These are phyloP conservation scores for Rubia yunnanensis DNA, from an alignment of 257 asterid genomes.

Conservation along the genomic window DNA sequence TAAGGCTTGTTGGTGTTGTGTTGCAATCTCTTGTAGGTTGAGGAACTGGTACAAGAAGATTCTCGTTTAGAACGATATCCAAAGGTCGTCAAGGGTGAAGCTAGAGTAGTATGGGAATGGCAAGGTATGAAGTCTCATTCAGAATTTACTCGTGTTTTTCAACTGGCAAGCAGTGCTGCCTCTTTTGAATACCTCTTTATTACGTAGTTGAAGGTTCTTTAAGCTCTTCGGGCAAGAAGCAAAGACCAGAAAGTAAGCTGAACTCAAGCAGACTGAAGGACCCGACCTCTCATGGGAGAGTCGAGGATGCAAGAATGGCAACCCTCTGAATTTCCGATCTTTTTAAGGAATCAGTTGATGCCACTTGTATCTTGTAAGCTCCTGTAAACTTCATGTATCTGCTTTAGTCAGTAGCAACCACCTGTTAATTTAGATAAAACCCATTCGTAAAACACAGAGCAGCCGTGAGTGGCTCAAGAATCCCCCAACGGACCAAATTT, in stretches of 20 bases:
- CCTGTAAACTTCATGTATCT: not conserved
- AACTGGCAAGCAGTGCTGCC: not conserved
- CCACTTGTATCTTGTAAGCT: constrained; percentile 8
- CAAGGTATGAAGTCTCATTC: constrained; percentile 48
- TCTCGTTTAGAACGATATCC: constrained; percentile 85
- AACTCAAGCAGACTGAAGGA: constrained; percentile 23
- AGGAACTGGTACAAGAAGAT: constrained; percentile 79
- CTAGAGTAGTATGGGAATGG: constrained; percentile 97
- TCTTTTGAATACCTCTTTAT: not conserved
- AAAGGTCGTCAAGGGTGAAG: constrained; percentile 74
- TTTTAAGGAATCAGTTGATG: not conserved
- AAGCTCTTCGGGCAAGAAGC: constrained; percentile 51
- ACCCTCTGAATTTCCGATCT: constrained; percentile 16
- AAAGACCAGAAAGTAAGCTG: constrained; percentile 25
- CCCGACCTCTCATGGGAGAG: constrained; percentile 23
- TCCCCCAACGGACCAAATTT: not conserved
- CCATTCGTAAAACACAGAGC: no score
- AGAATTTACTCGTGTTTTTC: not conserved
- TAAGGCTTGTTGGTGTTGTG: not conserved
- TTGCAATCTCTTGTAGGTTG: constrained; percentile 47
- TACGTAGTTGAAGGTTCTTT: constrained; percentile 55
- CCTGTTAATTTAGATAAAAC: not conserved
- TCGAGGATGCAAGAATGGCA: constrained; percentile 25
- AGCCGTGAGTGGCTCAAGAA: not conserved
- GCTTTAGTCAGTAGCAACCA: not conserved